Conservation (phyloP, 1,139 yeast species). For the Diutina scorzettiae region DNA sequence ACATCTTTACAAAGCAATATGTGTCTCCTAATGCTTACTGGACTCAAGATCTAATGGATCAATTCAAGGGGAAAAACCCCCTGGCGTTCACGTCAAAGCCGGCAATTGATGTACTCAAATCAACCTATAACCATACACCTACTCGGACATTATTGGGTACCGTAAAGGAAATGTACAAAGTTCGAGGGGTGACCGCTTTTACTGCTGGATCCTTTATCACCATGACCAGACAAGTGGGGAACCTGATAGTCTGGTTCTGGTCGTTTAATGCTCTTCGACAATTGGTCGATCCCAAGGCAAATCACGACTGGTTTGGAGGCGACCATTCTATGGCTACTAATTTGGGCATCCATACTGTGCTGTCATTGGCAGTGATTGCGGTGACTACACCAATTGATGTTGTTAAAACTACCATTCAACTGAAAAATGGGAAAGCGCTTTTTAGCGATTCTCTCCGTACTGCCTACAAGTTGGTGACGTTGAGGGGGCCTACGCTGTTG, state of each 20-base stretch:
- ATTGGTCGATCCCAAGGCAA: slow-evolving; percentile 42
- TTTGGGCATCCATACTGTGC: slow-evolving; percentile 42
- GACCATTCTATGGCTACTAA: slow-evolving; percentile 28
- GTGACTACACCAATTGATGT: slow-evolving; percentile 90
- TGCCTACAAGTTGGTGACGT: slow-evolving; percentile 55
- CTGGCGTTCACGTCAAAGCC: slow-evolving; percentile 9
- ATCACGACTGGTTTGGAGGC: slow-evolving; percentile 37
- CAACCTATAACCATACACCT: slow-evolving; percentile 39
- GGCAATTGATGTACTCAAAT: slow-evolving; percentile 19
- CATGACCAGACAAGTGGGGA: slow-evolving; percentile 62
- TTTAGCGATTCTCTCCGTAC: slow-evolving; percentile 65
- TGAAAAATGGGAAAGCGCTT: slow-evolving; percentile 48
- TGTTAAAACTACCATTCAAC: slow-evolving; percentile 79
- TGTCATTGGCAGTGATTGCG: slow-evolving; percentile 56
- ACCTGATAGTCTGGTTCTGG: slow-evolving; percentile 75
- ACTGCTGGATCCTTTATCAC: slow-evolving; percentile 78
- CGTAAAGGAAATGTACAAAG: slow-evolving; percentile 50
- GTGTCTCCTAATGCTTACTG: slow-evolving; percentile 35
- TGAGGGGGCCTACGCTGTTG: slow-evolving; percentile 52
- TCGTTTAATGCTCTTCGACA: slow-evolving; percentile 73
- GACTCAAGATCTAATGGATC: slow-evolving; percentile 23
- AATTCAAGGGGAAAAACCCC: slow-evolving; percentile 16
- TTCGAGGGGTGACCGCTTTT: slow-evolving; percentile 73
- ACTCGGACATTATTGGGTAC: slow-evolving; percentile 42
- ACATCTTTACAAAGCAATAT: slow-evolving; percentile 23